A percentile compares a stretch with the other conserved stretches of the same genome.
Evolutionary conservation across 1,284 basidiomycete species (phyloP).

Genomic region (Cutaneotrichosporon mucoides): DNA sequence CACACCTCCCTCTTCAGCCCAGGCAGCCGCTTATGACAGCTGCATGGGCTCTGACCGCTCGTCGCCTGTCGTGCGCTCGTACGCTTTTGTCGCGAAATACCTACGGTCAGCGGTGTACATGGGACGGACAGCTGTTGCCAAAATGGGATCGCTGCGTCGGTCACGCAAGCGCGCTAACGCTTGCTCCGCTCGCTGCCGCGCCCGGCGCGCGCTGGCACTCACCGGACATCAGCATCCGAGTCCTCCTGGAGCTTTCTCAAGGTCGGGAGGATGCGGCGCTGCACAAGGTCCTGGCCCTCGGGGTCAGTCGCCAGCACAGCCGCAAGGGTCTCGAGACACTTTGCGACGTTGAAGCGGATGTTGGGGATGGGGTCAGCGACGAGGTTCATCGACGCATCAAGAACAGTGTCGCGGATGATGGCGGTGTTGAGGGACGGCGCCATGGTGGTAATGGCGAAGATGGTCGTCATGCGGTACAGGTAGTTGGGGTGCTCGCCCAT

Average conservation of each 20-base stretch:
- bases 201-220: constrained; percentile 6
- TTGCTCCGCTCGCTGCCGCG: no score
- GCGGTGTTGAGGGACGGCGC: constrained; percentile 84
- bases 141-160: no score
- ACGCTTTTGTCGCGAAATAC: constrained; percentile 49
- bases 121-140: no score
- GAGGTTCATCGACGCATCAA: constrained; percentile 78
- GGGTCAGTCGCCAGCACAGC: constrained; percentile 61
- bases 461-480: constrained; percentile 97
- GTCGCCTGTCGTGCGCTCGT: constrained; percentile 45
- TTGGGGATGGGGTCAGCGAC: constrained; percentile 94
- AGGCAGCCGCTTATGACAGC: constrained; percentile 9
- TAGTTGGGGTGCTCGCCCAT: constrained; percentile 99
- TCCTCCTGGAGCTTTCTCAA: constrained; percentile 87
- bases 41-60: constrained; percentile 38
- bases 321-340: constrained; percentile 83
- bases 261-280: constrained; percentile 71
- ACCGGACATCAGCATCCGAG: constrained; percentile 91
- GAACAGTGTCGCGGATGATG: constrained; percentile 79
- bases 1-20: no score
- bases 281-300: constrained; percentile 71
- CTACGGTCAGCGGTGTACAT: constrained; percentile 12
- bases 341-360: constrained; percentile 98
- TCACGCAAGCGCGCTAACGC: no score
- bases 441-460: constrained; percentile 98